A percentile compares a stretch with the other conserved stretches of the same genome.
phyloP scores from a whole-genome alignment of 257 asterid species.

The Lycium barbarum region DNA sequence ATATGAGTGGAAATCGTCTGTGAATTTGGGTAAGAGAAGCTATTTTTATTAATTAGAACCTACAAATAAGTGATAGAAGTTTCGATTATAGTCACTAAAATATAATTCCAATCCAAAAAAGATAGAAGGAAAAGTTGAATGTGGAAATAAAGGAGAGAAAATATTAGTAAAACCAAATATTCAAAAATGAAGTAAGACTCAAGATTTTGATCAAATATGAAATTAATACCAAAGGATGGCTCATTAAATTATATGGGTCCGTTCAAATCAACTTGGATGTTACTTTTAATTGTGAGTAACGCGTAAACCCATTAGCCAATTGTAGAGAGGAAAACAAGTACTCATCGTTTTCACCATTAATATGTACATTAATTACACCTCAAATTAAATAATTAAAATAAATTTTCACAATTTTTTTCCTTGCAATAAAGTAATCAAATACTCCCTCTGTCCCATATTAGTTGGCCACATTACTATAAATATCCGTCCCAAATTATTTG shows the following conservation, averaged over 20 bases:
- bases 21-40: neutral
- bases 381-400: neutral
- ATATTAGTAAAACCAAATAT: neutral
- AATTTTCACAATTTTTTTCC: neutral
- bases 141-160: neutral
- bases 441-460: no score
- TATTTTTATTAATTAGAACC: neutral
- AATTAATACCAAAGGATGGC: neutral
- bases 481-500: no score
- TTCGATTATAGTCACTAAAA: neutral
- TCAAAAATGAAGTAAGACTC: neutral
- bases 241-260: neutral
- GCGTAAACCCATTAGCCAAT: neutral
- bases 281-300: neutral
- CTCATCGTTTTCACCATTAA: neutral
- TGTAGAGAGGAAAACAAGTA: neutral
- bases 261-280: neutral
- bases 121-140: neutral
- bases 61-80: neutral
- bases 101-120: neutral
- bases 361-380: slow-evolving; percentile 18
- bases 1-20: neutral
- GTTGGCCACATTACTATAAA: no score
- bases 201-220: neutral
- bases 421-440: neutral